Percentiles rank a stretch among this genome's conserved stretches.
Evolutionary conservation across 148 eudicot genomes (phyloP).

Genomic region (Fagopyrum esculentum): DNA sequence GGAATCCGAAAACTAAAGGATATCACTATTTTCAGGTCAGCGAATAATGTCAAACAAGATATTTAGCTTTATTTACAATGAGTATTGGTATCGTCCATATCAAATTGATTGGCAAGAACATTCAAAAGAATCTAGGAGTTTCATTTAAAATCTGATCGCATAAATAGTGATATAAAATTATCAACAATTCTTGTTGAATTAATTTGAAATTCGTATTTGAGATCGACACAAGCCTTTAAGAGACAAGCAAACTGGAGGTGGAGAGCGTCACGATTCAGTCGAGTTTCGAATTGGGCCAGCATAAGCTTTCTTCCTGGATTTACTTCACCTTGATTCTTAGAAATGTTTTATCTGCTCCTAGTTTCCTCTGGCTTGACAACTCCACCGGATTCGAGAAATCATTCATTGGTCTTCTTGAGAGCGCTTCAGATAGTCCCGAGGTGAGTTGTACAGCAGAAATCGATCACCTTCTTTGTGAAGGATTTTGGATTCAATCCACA

Average conservation of each 20-base stretch:
- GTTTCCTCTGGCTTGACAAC: constrained; percentile 71
- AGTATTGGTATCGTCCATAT: neutral
- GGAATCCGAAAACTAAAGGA: too few relatives aligned
- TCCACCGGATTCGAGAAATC: constrained; percentile 57
- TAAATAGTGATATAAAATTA: neutral
- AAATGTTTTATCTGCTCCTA: constrained; percentile 59
- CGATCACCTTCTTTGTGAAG: neutral
- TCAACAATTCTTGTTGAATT: neutral
- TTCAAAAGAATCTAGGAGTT: too few relatives aligned
- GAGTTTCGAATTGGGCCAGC: constrained; percentile 43
- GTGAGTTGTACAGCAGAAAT: constrained; percentile 21
- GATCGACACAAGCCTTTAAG: neutral
- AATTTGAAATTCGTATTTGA: neutral
- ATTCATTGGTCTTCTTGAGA: constrained; percentile 40
- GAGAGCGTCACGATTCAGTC: neutral
- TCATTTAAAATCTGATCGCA: neutral
- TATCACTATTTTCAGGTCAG: neutral
- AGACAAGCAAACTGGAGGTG: neutral
- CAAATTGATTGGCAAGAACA: neutral
- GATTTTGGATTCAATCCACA: neutral
- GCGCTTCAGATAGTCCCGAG: constrained; percentile 60
- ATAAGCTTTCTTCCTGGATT: constrained; percentile 76
- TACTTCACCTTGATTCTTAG: constrained; percentile 68
- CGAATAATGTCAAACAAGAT: neutral
- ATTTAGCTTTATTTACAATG: neutral